These are phyloP conservation scores for Russula earlei DNA, from an alignment of 768 basidiomycete genomes.

Conservation along the genomic window DNA sequence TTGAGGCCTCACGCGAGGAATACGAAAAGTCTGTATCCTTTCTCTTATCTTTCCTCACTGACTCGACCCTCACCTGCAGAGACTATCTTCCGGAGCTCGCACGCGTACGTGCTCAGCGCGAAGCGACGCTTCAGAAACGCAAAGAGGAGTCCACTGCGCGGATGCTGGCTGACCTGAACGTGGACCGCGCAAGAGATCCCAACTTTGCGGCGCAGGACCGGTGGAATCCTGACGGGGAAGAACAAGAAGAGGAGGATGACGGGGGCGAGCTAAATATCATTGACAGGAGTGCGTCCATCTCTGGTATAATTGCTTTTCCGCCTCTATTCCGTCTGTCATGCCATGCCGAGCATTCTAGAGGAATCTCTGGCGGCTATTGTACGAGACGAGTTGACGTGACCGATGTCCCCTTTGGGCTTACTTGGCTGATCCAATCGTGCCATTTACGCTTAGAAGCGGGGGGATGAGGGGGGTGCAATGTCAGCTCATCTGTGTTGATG, in stretches of 20 bases:
- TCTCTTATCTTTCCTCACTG: not conserved
- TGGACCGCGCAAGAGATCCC: conserved; percentile 64
- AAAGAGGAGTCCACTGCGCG: conserved; percentile 73
- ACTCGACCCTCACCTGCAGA: conserved; percentile 32
- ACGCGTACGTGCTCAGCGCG: conserved; percentile 53
- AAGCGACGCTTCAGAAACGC: conserved; percentile 50
- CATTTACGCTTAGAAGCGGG: not conserved
- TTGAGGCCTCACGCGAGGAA: conserved; percentile 78
- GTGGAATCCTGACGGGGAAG: conserved; percentile 54
- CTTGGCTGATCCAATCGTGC: conserved; percentile 3
- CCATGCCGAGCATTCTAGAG: not conserved
- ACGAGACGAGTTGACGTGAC: conserved; percentile 6
- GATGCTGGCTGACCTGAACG: conserved; percentile 68
- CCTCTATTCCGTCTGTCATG: not conserved
- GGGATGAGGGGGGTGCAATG: not conserved
- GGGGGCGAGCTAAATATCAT: conserved; percentile 46
- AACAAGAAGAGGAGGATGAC: conserved; percentile 46
- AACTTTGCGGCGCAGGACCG: conserved; percentile 43
- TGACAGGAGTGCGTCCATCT: conserved; percentile 51
- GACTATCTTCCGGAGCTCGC: conserved; percentile 89
- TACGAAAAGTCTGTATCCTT: conserved; percentile 64
- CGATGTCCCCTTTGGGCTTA: not conserved
- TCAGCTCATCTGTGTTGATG: not conserved
- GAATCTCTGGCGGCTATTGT: not conserved
- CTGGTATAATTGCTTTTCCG: not conserved